These are phyloP conservation scores for Tuber calosporum DNA, from an alignment of 495 filamentous ascomycete species.

Conservation along the genomic window DNA sequence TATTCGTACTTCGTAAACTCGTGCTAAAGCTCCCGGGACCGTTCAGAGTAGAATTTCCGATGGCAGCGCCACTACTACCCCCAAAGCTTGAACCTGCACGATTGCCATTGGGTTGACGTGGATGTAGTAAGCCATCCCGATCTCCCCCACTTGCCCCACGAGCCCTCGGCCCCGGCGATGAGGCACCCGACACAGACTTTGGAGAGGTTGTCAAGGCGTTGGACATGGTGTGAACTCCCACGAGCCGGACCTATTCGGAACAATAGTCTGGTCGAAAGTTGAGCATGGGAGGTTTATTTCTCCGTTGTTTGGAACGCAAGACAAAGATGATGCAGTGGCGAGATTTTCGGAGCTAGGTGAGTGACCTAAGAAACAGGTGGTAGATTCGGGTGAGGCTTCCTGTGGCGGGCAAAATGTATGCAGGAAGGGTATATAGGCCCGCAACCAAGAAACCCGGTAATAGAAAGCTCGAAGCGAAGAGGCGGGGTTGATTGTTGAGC, in stretches of 20 bases:
- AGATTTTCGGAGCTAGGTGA: neutral
- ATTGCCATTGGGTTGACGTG: constrained; percentile 35
- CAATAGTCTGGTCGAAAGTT: constrained; percentile 24
- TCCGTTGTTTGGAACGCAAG: neutral
- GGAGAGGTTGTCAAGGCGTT: constrained; percentile 41
- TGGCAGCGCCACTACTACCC: constrained; percentile 14
- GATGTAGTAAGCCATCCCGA: constrained; percentile 32
- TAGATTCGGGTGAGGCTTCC: neutral
- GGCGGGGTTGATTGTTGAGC: constrained; percentile 1
- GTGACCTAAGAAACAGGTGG: neutral
- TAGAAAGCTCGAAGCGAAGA: neutral
- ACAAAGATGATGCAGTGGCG: neutral
- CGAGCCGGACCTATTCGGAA: constrained; percentile 26
- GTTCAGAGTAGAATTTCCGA: constrained; percentile 44
- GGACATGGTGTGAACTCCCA: constrained; percentile 41
- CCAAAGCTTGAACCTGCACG: constrained; percentile 34
- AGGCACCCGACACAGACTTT: constrained; percentile 27
- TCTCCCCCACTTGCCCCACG: constrained; percentile 39
- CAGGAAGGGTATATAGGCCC: neutral
- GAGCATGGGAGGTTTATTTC: constrained; percentile 26
- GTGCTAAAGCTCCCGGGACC: constrained; percentile 90
- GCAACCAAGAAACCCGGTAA: neutral
- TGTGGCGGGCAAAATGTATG: neutral
- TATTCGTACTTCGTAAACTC: constrained; percentile 69
- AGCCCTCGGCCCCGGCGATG: constrained; percentile 26